A percentile compares a stretch with the other conserved stretches of the same genome.
phyloP scores from a whole-genome alignment of 163 green algal genomes.

The Scenedesmus sp. region DNA sequence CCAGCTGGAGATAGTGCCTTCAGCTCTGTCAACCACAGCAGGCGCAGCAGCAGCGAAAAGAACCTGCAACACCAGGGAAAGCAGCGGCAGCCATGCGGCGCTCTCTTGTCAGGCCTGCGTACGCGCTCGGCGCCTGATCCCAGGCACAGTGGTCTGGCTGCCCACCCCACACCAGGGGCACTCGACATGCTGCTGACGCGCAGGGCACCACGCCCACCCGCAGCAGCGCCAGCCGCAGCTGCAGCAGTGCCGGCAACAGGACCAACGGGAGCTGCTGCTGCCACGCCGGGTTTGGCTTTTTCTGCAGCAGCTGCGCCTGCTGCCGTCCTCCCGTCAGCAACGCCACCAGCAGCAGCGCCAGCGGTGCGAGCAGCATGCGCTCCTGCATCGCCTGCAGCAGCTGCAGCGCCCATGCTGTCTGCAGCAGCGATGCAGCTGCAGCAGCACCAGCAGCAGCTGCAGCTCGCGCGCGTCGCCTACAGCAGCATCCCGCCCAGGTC shows the following conservation, averaged over 20 bases:
- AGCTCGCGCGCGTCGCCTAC: neutral
- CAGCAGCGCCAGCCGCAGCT: too few species aligned
- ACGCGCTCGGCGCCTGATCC: neutral
- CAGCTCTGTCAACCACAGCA: neutral
- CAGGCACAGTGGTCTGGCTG: neutral
- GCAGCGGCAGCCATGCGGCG: neutral
- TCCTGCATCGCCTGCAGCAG: neutral
- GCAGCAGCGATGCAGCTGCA: neutral
- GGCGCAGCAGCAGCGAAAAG: conserved; percentile 1
- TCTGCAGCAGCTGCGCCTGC: too few species aligned
- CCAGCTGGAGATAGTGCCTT: neutral
- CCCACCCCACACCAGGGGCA: neutral
- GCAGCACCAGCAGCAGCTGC: conserved; percentile 28
- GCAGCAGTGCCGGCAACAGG: too few species aligned
- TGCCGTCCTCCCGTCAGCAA: too few species aligned
- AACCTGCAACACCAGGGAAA: neutral
- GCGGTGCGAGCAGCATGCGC: too few species aligned
- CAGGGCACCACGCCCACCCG: neutral
- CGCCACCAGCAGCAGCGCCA: too few species aligned
- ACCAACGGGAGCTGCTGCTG: too few species aligned
- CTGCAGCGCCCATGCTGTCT: neutral
- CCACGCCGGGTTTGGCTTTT: too few species aligned
- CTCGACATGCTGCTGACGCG: neutral
- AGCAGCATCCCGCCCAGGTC: neutral
- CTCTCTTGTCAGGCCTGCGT: neutral